These are phyloP conservation scores for Fusarium solani-melongenae DNA, from an alignment of 2,329 filamentous ascomycete species.

Conservation along the genomic window DNA sequence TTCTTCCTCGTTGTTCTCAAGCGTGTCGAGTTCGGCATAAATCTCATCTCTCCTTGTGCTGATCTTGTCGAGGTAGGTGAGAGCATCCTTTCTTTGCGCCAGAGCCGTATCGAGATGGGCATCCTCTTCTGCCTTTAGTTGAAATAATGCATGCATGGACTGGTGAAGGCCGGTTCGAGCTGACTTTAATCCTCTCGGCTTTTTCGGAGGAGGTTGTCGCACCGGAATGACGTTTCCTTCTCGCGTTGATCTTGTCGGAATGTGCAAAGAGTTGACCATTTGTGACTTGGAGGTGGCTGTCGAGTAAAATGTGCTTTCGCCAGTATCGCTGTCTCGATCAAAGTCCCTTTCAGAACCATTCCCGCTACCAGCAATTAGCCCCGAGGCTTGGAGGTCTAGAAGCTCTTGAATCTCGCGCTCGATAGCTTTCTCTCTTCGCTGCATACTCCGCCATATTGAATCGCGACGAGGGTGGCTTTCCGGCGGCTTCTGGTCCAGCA, in stretches of 20 bases:
- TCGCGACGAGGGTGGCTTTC: conserved; percentile 50
- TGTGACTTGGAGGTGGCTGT: conserved; percentile 53
- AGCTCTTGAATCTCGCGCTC: conserved; percentile 60
- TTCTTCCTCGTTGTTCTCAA: conserved; percentile 67
- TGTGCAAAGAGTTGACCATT: conserved; percentile 56
- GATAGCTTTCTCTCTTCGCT: conserved; percentile 57
- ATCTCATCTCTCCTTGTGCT: conserved; percentile 62
- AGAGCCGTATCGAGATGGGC: conserved; percentile 68
- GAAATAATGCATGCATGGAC: conserved; percentile 71
- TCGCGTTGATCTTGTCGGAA: conserved; percentile 50
- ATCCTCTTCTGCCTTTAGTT: conserved; percentile 76
- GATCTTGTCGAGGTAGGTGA: conserved; percentile 67
- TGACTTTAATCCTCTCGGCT: conserved; percentile 66
- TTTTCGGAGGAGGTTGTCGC: conserved; percentile 62
- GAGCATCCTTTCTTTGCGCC: conserved; percentile 64
- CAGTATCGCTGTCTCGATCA: conserved; percentile 53
- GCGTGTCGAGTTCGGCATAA: conserved; percentile 60
- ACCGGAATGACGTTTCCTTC: conserved; percentile 68
- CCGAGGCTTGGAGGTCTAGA: conserved; percentile 61
- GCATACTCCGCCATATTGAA: conserved; percentile 59
- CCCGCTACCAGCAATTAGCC: conserved; percentile 53
- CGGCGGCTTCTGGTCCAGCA: conserved; percentile 52
- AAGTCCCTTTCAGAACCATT: conserved; percentile 36
- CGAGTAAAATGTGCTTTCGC: conserved; percentile 56
- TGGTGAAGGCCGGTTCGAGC: conserved; percentile 73